Conservation (phyloP, 768 basidiomycete species). For the Tylopilus subfusipes region DNA sequence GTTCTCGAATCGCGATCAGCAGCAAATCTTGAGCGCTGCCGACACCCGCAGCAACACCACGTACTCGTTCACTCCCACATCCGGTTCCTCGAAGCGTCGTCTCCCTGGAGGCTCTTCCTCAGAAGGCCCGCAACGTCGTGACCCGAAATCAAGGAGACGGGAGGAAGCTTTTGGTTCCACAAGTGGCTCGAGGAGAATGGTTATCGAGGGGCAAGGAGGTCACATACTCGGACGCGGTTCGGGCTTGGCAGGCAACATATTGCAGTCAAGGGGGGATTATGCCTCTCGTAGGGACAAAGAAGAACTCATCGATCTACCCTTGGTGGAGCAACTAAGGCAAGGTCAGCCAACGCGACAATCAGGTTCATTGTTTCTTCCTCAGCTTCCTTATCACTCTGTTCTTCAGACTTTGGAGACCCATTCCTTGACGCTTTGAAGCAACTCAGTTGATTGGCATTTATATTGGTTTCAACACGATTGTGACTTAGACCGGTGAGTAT, state of each 20-base stretch:
- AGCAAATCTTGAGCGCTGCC: constrained; percentile 19
- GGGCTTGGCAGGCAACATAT: constrained; percentile 15
- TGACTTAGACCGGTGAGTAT: constrained; percentile 9
- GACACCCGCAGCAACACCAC: constrained; percentile 22
- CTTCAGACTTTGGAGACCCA: constrained; percentile 53
- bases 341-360: constrained; percentile 31
- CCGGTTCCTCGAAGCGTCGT: constrained; percentile 47
- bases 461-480: neutral
- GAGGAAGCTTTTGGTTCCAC: constrained; percentile 36
- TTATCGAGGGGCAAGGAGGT: constrained; percentile 22
- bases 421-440: constrained; percentile 40
- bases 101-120: constrained; percentile 46
- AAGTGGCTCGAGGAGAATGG: constrained; percentile 21
- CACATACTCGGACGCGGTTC: constrained; percentile 5
- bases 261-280: constrained; percentile 34
- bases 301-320: constrained; percentile 46
- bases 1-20: constrained; percentile 29
- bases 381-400: neutral
- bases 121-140: constrained; percentile 43
- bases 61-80: constrained; percentile 18
- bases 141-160: constrained; percentile 48
- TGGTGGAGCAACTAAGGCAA: constrained; percentile 55
- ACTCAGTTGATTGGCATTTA: constrained; percentile 15
- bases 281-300: constrained; percentile 52
- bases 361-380: constrained; percentile 2